These are phyloP conservation scores for Exophiala calicioides DNA, from an alignment of 2,329 filamentous ascomycete species.

Conservation along the genomic window DNA sequence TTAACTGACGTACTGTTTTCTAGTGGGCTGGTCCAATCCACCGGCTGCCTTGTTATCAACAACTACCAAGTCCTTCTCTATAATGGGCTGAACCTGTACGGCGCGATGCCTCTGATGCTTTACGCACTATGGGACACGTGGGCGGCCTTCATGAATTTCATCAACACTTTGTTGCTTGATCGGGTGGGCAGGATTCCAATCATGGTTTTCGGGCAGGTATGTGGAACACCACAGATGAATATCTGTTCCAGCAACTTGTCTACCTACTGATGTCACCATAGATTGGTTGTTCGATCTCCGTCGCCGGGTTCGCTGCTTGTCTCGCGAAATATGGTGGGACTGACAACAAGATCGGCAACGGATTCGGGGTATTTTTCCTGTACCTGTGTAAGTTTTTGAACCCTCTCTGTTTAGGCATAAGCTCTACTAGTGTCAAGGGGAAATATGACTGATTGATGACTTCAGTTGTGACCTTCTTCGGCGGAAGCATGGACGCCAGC, in stretches of 20 bases:
- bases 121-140: conserved; percentile 42
- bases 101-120: conserved; percentile 46
- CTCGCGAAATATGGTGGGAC: conserved; percentile 39
- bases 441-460: too few species aligned
- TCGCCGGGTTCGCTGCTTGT: conserved; percentile 42
- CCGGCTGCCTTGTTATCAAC: conserved; percentile 41
- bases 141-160: conserved; percentile 18
- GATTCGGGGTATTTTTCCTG: conserved; percentile 42
- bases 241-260: too few species aligned
- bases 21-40: conserved; percentile 17
- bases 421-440: neutral
- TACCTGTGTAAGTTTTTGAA: conserved; percentile 41
- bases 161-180: conserved; percentile 20
- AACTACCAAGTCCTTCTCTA: conserved; percentile 50
- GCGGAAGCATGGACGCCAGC: conserved; percentile 21
- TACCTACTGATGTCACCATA: conserved; percentile 27
- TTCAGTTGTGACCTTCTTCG: conserved; percentile 38
- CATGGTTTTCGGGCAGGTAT: conserved; percentile 27
- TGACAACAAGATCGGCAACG: conserved; percentile 37
- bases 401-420: neutral
- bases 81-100: conserved; percentile 42
- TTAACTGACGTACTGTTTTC: too few species aligned
- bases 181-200: conserved; percentile 20
- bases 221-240: too few species aligned
- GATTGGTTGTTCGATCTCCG: conserved; percentile 38